Conservation (phyloP, 441 rosid species). For the Isatis lusitanica region DNA sequence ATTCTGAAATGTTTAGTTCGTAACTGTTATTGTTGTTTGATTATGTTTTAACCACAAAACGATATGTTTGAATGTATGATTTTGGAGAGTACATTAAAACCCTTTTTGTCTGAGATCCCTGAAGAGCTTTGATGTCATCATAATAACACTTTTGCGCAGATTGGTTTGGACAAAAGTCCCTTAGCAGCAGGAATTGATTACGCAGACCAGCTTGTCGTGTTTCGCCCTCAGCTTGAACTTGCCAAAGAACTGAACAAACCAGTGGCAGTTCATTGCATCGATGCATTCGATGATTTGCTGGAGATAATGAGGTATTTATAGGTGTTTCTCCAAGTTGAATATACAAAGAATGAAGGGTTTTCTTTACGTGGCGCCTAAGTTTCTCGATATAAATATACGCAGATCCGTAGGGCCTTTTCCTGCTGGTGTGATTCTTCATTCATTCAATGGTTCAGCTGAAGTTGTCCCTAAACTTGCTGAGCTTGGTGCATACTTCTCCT, state of each 20-base stretch:
- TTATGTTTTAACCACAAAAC: neutral
- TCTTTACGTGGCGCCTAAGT: neutral
- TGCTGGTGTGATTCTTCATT: conserved; percentile 82
- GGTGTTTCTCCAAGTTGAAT: neutral
- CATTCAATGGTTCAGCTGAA: conserved; percentile 83
- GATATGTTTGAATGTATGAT: neutral
- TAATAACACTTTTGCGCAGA: conserved; percentile 40
- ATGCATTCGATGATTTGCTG: conserved; percentile 80
- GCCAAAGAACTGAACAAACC: conserved; percentile 81
- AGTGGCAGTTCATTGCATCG: conserved; percentile 82
- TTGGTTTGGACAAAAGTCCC: conserved; percentile 87
- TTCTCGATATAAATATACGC: conserved; percentile 23
- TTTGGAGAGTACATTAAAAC: neutral
- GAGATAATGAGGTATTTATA: conserved; percentile 47
- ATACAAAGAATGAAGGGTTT: neutral
- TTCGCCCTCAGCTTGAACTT: conserved; percentile 73
- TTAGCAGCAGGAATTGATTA: conserved; percentile 68
- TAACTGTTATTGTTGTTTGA: neutral
- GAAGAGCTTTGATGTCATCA: neutral
- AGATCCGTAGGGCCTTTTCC: conserved; percentile 81
- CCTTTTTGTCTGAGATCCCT: neutral
- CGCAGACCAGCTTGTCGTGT: conserved; percentile 68
- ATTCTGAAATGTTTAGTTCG: neutral
- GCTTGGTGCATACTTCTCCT: conserved; percentile 88
- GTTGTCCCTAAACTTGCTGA: conserved; percentile 82